Evolutionary conservation across 2,329 filamentous ascomycete genomes (phyloP).

Genomic region (Trichoderma hamatum): DNA sequence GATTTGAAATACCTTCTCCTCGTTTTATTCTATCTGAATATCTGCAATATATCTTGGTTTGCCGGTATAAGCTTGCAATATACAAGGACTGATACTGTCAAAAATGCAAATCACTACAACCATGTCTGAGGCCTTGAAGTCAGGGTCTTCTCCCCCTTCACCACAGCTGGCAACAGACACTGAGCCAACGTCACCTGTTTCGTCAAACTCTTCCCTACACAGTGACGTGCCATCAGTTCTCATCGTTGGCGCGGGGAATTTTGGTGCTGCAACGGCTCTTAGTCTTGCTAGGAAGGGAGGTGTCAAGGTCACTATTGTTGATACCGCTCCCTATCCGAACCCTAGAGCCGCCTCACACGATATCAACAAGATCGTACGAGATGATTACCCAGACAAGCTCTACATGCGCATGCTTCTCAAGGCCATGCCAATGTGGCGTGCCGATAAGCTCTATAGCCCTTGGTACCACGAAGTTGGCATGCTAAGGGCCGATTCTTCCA

Average conservation of each 20-base stretch:
- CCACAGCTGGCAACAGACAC: constrained; percentile 4
- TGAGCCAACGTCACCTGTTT: constrained; percentile 23
- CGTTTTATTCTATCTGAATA: neutral
- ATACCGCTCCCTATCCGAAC: constrained; percentile 43
- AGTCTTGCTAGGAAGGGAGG: constrained; percentile 38
- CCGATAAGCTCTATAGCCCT: constrained; percentile 53
- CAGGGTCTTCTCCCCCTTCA: constrained; percentile 18
- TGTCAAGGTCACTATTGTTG: constrained; percentile 42
- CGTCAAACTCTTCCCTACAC: constrained; percentile 22
- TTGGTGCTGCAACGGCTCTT: constrained; percentile 49
- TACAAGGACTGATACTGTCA: neutral
- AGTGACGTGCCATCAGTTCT: constrained; percentile 34
- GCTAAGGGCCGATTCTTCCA: constrained; percentile 46
- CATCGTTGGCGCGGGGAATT: constrained; percentile 49
- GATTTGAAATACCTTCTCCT: neutral
- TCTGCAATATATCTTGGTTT: neutral
- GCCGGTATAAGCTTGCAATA: neutral
- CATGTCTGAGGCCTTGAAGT: neutral
- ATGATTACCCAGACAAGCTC: constrained; percentile 46
- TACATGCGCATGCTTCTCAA: constrained; percentile 47
- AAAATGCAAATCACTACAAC: constrained; percentile 27
- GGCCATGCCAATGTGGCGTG: constrained; percentile 46
- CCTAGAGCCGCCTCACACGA: constrained; percentile 51
- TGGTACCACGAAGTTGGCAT: constrained; percentile 63
- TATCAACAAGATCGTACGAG: constrained; percentile 49